A percentile compares a stretch with the other conserved stretches of the same genome.
phyloP scores from a whole-genome alignment of 2,329 filamentous ascomycete genomes.

The Parastagonospora nodorum region DNA sequence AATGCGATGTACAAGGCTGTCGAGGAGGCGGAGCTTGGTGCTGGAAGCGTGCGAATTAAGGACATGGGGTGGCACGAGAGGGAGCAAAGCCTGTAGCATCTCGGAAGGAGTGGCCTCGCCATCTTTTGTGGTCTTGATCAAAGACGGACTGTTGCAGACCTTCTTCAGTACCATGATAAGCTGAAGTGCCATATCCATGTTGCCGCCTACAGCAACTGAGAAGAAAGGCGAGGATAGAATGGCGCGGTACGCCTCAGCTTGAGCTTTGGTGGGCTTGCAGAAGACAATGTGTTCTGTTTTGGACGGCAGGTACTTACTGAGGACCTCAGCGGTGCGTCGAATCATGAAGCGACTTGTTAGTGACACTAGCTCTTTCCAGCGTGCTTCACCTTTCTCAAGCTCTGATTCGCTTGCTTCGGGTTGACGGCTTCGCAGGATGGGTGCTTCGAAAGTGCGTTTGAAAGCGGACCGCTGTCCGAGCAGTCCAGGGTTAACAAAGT shows the following conservation, averaged over 20 bases:
- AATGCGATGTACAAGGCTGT: constrained; percentile 67
- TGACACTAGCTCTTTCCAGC: constrained; percentile 64
- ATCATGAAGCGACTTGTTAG: constrained; percentile 69
- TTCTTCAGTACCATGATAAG: constrained; percentile 76
- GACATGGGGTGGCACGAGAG: constrained; percentile 60
- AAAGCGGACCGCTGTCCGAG: constrained; percentile 67
- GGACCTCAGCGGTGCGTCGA: constrained; percentile 68
- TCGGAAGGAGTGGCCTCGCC: constrained; percentile 55
- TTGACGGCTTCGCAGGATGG: constrained; percentile 67
- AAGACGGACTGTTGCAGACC: constrained; percentile 71
- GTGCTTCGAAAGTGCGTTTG: constrained; percentile 67
- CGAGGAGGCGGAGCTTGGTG: constrained; percentile 69
- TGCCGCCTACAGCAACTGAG: constrained; percentile 62
- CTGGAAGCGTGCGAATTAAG: constrained; percentile 64
- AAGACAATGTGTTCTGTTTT: constrained; percentile 72
- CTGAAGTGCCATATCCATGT: constrained; percentile 66
- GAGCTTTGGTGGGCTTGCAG: constrained; percentile 65
- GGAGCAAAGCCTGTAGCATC: constrained; percentile 50
- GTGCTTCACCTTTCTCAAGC: constrained; percentile 66
- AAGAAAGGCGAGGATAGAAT: constrained; percentile 70
- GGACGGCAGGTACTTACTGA: constrained; percentile 67
- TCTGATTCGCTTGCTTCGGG: constrained; percentile 66
- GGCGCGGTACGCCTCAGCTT: constrained; percentile 65
- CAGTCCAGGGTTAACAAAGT: constrained; percentile 70
- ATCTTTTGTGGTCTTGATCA: constrained; percentile 60